phyloP scores from a whole-genome alignment of 1,284 basidiomycete genomes.

The Coniophora puteana region DNA sequence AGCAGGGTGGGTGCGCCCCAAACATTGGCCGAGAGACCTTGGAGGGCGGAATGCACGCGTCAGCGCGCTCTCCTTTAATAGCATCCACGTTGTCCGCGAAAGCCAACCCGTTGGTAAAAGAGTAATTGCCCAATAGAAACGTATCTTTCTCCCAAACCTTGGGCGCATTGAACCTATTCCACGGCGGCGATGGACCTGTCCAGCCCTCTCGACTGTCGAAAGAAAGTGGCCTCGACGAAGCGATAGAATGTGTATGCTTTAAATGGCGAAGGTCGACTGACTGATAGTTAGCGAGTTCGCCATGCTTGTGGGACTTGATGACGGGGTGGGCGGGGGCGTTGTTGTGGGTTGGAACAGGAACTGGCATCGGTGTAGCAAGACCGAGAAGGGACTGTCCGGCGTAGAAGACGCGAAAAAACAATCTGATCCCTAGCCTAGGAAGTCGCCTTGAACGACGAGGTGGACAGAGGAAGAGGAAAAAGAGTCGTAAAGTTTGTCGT shows the following conservation, averaged over 20 bases:
- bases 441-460: slow-evolving; percentile 16
- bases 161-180: slow-evolving; percentile 63
- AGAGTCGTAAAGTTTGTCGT: slow-evolving; percentile 47
- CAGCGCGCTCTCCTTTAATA: slow-evolving; percentile 79
- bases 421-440: slow-evolving; percentile 36
- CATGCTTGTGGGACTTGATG: slow-evolving; percentile 48
- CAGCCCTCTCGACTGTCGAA: slow-evolving; percentile 67
- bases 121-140: slow-evolving; percentile 31
- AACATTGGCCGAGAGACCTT: slow-evolving; percentile 29
- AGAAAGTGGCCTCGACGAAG: slow-evolving; percentile 56
- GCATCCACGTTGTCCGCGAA: slow-evolving; percentile 62
- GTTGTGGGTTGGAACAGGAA: slow-evolving; percentile 64
- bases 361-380: slow-evolving; percentile 57
- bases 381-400: slow-evolving; percentile 35
- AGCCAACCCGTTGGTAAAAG: slow-evolving; percentile 73
- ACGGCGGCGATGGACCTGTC: slow-evolving; percentile 64
- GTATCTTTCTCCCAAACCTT: slow-evolving; percentile 59
- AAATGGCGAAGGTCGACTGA: slow-evolving; percentile 46
- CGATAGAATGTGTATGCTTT: slow-evolving; percentile 52
- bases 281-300: slow-evolving; percentile 35
- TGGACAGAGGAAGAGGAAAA: slow-evolving; percentile 31
- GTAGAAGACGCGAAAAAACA: slow-evolving; percentile 35
- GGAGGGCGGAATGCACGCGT: slow-evolving; percentile 79
- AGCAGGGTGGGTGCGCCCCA: slow-evolving; percentile 12
- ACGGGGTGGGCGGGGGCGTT: slow-evolving; percentile 59